Evolutionary conservation across 2,329 filamentous ascomycete species (phyloP).

Genomic region (Xylaria multiplex): DNA sequence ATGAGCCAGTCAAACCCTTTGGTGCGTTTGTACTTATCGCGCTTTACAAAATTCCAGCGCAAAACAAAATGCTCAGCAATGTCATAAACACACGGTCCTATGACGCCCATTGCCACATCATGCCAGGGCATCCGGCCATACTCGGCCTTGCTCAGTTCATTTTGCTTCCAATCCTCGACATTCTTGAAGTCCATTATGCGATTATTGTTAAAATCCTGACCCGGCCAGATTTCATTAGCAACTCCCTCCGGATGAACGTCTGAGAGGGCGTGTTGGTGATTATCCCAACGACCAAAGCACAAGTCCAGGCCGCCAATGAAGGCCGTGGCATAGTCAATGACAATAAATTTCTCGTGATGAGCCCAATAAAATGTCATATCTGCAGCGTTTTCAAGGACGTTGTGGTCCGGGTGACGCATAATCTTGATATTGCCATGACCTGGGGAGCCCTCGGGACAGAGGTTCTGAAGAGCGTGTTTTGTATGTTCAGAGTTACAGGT

Average conservation of each 20-base stretch:
- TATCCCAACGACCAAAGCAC: slow-evolving; percentile 96
- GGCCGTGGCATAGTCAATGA: slow-evolving; percentile 89
- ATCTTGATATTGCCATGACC: slow-evolving; percentile 90
- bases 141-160: slow-evolving; percentile 90
- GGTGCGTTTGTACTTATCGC: slow-evolving; percentile 97
- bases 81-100: slow-evolving; percentile 89
- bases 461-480: slow-evolving; percentile 80
- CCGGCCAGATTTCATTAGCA: slow-evolving; percentile 86
- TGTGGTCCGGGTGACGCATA: slow-evolving; percentile 94
- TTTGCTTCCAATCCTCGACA: slow-evolving; percentile 90
- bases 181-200: slow-evolving; percentile 94
- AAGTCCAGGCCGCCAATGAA: slow-evolving; percentile 96
- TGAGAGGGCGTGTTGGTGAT: slow-evolving; percentile 82
- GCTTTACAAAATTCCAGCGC: slow-evolving; percentile 96
- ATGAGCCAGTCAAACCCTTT: slow-evolving; percentile 84
- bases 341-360: slow-evolving; percentile 97
- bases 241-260: slow-evolving; percentile 89
- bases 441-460: slow-evolving; percentile 83
- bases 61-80: slow-evolving; percentile 95
- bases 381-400: slow-evolving; percentile 89
- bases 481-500: slow-evolving; percentile 95
- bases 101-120: slow-evolving; percentile 91
- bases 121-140: slow-evolving; percentile 99
- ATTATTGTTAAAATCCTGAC: slow-evolving; percentile 98
- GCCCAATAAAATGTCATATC: slow-evolving; percentile 99